phyloP scores from a whole-genome alignment of 805 yeast genomes.

The Starmerella etchellsii region DNA sequence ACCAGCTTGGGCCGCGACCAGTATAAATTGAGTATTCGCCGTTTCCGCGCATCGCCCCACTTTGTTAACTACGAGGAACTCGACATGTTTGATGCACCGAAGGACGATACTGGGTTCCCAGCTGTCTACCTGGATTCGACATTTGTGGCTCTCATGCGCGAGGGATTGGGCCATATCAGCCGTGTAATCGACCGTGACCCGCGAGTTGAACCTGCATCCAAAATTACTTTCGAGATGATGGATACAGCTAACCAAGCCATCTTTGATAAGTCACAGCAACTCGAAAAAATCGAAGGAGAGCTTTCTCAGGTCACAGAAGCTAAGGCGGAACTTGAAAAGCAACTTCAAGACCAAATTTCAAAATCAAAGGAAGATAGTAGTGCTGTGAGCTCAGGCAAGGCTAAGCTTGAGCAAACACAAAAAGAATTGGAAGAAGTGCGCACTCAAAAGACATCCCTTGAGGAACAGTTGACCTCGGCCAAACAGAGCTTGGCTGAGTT shows the following conservation, averaged over 20 bases:
- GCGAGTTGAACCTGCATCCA: slow-evolving; percentile 50
- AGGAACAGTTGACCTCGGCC: not conserved
- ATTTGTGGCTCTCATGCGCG: slow-evolving; percentile 55
- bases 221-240: slow-evolving; percentile 49
- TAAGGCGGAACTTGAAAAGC: not conserved
- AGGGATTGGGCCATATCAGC: slow-evolving; percentile 53
- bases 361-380: not conserved
- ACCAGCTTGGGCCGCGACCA: slow-evolving; percentile 72
- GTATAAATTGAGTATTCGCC: slow-evolving; percentile 57
- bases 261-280: slow-evolving; percentile 19
- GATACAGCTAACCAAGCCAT: slow-evolving; percentile 27
- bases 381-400: not conserved
- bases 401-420: not conserved
- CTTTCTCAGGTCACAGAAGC: slow-evolving; percentile 2
- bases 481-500: not conserved
- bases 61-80: slow-evolving; percentile 38
- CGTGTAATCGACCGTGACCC: slow-evolving; percentile 68
- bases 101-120: slow-evolving; percentile 80
- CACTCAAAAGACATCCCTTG: not conserved
- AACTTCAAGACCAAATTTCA: slow-evolving; percentile 20
- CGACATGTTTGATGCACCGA: slow-evolving; percentile 37
- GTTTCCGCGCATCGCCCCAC: slow-evolving; percentile 47
- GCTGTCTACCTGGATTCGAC: slow-evolving; percentile 56
- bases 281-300: slow-evolving; percentile 2
- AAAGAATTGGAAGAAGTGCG: not conserved